phyloP scores from a whole-genome alignment of 805 yeast species.

The Yamadazyma akitaensis region DNA sequence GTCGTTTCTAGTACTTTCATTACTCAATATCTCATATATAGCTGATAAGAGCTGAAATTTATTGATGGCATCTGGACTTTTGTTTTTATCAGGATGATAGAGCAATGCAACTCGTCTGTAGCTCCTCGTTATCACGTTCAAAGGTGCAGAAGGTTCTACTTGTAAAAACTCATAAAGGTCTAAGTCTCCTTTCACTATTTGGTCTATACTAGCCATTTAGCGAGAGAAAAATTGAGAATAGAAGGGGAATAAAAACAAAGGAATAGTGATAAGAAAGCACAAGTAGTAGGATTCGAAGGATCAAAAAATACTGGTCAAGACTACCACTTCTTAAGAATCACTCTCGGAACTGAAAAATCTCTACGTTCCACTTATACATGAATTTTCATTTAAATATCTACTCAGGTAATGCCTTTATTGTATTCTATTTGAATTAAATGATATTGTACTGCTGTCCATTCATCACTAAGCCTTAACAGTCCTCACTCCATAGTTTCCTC shows the following conservation, averaged over 20 bases:
- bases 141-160: conserved; percentile 20
- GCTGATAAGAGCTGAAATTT: conserved; percentile 30
- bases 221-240: conserved; percentile 1
- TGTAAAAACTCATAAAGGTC: conserved; percentile 28
- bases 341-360: too few relatives aligned
- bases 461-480: conserved; percentile 56
- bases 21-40: conserved; percentile 30
- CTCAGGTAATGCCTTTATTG: not conserved
- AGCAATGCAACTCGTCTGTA: conserved; percentile 34
- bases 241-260: not conserved
- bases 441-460: too few relatives aligned
- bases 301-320: too few relatives aligned
- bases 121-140: conserved; percentile 23
- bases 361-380: conserved; percentile 1
- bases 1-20: conserved; percentile 20
- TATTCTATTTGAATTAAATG: not conserved
- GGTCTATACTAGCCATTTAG: conserved; percentile 6
- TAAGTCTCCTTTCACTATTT: conserved; percentile 20
- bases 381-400: conserved; percentile 2
- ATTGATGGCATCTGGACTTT: conserved; percentile 21
- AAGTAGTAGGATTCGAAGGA: too few relatives aligned
- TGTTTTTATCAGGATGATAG: conserved; percentile 42
- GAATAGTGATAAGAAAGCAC: too few relatives aligned
- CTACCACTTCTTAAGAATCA: too few relatives aligned
- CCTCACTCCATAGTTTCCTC: conserved; percentile 76